Evolutionary conservation across 2,329 filamentous ascomycete species (phyloP), one percentile per base, ranked within the genome.

Genomic region (Neopestalotiopsis sp.): DNA sequence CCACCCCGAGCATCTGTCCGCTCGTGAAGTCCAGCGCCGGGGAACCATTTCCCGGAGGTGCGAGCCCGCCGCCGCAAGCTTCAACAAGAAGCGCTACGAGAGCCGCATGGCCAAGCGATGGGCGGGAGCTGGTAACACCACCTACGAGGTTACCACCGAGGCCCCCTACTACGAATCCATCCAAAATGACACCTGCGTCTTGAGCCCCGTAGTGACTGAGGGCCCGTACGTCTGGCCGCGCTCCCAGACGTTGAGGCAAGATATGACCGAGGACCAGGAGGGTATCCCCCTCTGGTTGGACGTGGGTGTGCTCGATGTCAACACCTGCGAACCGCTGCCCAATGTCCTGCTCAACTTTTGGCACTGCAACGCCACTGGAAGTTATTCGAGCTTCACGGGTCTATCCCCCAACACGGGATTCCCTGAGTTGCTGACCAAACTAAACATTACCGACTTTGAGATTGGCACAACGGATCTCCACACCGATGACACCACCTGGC

Each of bases 341-440:
- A 75, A 78, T 9, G 77, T 82, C 2, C 70, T 81, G 24, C 76
- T 84, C 42, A 83, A 84, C 70, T 81, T 84, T 58, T 85, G 83
- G 83, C 78, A 82, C 49, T 83, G 82, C 75, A 84, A 85, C 71
- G 79, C 81, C 49, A 84, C 81, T 0, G 83, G 84, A 56, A 76
- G 78, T 20, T 85, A 85, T 76, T 82, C 79, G 62, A 74, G 71
- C 28, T 78, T 78, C 68, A 75, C 74, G 34, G 72, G 73, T 1
- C 68, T 76, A 3, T 74, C 72, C 14, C 78, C 78, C 0, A 77
- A 80, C 49, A 80, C 74, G 1, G 60, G 65, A 0, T 80, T 78
- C 56, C 62, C 52, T 1, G 69, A 74, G 24, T 72, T 81, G 12
- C 72, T 80, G 9, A 62, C 70, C 0, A 61, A 77, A 24, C 67